phyloP scores from a whole-genome alignment of 2,329 filamentous ascomycete species.

The Fusarium sp. region DNA sequence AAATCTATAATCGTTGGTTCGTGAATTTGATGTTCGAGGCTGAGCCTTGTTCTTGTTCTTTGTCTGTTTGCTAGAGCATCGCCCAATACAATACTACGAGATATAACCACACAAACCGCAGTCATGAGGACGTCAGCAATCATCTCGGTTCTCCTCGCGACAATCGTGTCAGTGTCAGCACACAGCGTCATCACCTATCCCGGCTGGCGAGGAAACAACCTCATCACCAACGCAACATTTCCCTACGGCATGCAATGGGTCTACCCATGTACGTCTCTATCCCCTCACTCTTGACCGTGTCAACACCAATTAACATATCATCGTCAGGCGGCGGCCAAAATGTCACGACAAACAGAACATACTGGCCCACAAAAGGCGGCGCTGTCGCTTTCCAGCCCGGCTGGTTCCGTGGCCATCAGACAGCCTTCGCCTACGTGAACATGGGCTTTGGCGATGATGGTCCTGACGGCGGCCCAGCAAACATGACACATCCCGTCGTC shows the following conservation, averaged over 20 bases:
- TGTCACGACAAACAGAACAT: constrained; percentile 82
- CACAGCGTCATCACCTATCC: constrained; percentile 89
- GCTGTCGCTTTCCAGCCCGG: constrained; percentile 92
- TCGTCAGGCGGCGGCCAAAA: constrained; percentile 81
- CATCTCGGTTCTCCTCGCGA: constrained; percentile 55
- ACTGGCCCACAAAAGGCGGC: constrained; percentile 89
- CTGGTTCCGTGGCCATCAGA: constrained; percentile 91
- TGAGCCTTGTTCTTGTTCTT: constrained; percentile 22
- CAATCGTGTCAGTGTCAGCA: constrained; percentile 66
- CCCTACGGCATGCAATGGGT: constrained; percentile 96
- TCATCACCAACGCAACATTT: constrained; percentile 79
- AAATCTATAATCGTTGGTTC: constrained; percentile 9
- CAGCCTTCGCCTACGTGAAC: constrained; percentile 89
- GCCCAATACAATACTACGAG: not conserved
- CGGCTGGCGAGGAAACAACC: constrained; percentile 86
- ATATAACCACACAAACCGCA: constrained; percentile 14
- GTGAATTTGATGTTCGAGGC: constrained; percentile 28
- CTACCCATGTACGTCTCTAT: constrained; percentile 82
- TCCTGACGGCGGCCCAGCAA: constrained; percentile 72
- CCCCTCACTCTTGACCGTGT: not conserved
- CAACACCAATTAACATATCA: constrained; percentile 22
- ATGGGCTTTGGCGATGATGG: constrained; percentile 81
- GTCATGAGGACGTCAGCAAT: constrained; percentile 59
- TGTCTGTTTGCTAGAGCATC: not conserved
- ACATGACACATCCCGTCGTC: constrained; percentile 88